Conservation (phyloP, 2,329 filamentous ascomycete genomes). For the Aschersonia sp. region DNA sequence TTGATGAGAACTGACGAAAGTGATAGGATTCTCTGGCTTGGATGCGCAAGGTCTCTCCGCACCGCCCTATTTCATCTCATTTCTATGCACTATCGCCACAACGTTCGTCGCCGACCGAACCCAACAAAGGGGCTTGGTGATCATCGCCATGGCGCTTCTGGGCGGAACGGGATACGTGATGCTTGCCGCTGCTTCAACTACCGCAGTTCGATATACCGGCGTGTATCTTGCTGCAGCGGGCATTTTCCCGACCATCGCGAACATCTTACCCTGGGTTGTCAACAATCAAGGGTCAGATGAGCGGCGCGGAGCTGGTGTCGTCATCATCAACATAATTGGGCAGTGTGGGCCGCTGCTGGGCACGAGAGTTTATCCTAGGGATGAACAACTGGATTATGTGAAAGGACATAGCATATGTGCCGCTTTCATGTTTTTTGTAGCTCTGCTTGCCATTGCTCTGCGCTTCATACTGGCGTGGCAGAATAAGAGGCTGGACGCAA, state of each 20-base stretch:
- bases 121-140: constrained; percentile 4
- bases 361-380: constrained; percentile 2
- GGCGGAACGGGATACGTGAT: constrained; percentile 4
- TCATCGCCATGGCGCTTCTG: constrained; percentile 3
- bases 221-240: constrained; percentile 3
- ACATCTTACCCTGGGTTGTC: constrained; percentile 4
- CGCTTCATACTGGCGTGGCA: constrained; percentile 1
- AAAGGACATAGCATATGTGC: constrained; percentile 3
- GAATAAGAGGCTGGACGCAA: constrained; percentile 4
- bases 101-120: constrained; percentile 6
- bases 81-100: constrained; percentile 7
- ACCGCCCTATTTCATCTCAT: constrained; percentile 6
- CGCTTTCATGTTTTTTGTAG: constrained; percentile 5
- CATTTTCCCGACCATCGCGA: constrained; percentile 4
- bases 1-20: neutral
- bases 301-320: constrained; percentile 3
- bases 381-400: constrained; percentile 2
- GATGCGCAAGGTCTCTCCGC: constrained; percentile 8
- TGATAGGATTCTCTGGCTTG: constrained; percentile 7
- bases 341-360: constrained; percentile 5
- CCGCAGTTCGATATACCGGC: constrained; percentile 2
- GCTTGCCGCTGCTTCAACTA: constrained; percentile 1
- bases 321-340: constrained; percentile 4
- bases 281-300: constrained; percentile 5
- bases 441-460: constrained; percentile 4